These are phyloP conservation scores for Tetrapyrgos nigripes DNA, from an alignment of 1,284 basidiomycete genomes.

Conservation along the genomic window DNA sequence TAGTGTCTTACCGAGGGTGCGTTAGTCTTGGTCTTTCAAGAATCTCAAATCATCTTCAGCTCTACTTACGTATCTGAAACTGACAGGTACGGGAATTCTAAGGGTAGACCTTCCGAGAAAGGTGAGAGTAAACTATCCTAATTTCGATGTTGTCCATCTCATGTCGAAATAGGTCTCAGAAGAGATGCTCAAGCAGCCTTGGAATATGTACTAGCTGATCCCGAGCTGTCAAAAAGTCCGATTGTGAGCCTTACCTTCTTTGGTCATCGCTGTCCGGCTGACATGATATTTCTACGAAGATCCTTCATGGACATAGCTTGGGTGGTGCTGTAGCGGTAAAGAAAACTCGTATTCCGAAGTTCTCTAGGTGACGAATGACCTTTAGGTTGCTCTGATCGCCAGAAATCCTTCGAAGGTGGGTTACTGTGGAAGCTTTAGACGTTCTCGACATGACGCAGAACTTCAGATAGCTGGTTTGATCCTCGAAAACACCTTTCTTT, in stretches of 20 bases:
- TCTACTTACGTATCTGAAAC: too few relatives aligned
- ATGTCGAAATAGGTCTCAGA: slow-evolving; percentile 35
- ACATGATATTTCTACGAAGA: slow-evolving; percentile 28
- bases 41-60: neutral
- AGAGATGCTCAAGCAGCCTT: slow-evolving; percentile 48
- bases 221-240: slow-evolving; percentile 31
- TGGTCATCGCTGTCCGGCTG: neutral
- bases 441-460: neutral
- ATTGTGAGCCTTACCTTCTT: slow-evolving; percentile 30
- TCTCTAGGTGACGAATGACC: too few relatives aligned
- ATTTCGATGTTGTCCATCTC: neutral
- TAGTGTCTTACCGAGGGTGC: slow-evolving; percentile 49
- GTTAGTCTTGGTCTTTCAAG: slow-evolving; percentile 14
- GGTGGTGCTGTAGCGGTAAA: slow-evolving; percentile 53
- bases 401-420: neutral
- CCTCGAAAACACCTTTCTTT: slow-evolving; percentile 46
- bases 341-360: slow-evolving; percentile 45
- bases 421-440: neutral
- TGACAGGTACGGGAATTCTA: slow-evolving; percentile 40
- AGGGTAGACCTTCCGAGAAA: slow-evolving; percentile 41
- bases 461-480: slow-evolving; percentile 39
- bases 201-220: slow-evolving; percentile 37
- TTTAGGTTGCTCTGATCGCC: slow-evolving; percentile 17
- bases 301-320: slow-evolving; percentile 46
- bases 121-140: slow-evolving; percentile 24